Conservation (phyloP, 164 flowering plant genomes). For the Hamamelis virginiana region DNA sequence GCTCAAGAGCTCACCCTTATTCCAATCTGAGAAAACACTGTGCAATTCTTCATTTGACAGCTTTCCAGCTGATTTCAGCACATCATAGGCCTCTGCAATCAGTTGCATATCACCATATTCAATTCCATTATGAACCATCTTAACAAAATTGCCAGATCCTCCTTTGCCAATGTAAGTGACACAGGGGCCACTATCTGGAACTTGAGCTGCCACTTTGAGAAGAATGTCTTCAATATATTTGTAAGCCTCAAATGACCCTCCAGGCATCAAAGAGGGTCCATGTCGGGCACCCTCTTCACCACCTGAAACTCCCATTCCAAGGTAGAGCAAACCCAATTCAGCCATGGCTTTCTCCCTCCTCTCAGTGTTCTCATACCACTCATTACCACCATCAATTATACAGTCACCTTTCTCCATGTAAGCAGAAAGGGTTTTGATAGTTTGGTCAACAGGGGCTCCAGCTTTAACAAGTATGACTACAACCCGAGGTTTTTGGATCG, state of each 20-base stretch:
- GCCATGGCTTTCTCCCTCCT: constrained; percentile 58
- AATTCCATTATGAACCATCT: constrained; percentile 81
- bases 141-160: constrained; percentile 78
- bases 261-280: constrained; percentile 86
- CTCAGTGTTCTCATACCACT: constrained; percentile 81
- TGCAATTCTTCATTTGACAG: constrained; percentile 59
- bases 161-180: constrained; percentile 75
- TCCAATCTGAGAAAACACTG: constrained; percentile 61
- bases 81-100: constrained; percentile 74
- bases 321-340: constrained; percentile 57
- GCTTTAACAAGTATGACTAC: constrained; percentile 79
- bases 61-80: constrained; percentile 62
- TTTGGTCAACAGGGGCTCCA: constrained; percentile 76
- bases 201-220: constrained; percentile 73
- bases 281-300: constrained; percentile 82
- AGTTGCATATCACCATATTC: constrained; percentile 84
- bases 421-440: constrained; percentile 61
- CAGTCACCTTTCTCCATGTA: constrained; percentile 68
- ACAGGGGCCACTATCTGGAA: constrained; percentile 74
- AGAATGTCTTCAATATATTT: constrained; percentile 65
- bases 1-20: constrained; percentile 72
- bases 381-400: constrained; percentile 77
- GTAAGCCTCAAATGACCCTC: constrained; percentile 69
- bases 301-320: constrained; percentile 86
- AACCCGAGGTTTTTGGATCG: constrained; percentile 63